Percentiles rank a stretch among this genome's conserved stretches.
Conservation (phyloP, 2,329 filamentous ascomycete species). For the Fusarium poae region DNA sequence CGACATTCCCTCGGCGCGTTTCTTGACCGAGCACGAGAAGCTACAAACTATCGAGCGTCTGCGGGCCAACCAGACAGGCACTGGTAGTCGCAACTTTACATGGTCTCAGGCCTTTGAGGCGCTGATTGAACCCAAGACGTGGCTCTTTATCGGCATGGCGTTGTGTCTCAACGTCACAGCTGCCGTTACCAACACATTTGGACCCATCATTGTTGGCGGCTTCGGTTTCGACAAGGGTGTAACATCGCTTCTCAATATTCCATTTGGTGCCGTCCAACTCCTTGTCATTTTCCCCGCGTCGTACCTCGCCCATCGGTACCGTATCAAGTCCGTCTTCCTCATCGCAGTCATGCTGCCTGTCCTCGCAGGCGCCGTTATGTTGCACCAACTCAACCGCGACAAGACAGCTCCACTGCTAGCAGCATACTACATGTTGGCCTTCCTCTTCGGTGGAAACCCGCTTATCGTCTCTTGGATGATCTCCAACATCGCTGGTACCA, state of each 20-base stretch:
- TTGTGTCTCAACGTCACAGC: conserved; percentile 75
- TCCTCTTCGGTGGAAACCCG: conserved; percentile 75
- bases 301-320: conserved; percentile 68
- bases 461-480: conserved; percentile 77
- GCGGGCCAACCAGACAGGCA: conserved; percentile 80
- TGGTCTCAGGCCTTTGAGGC: conserved; percentile 71
- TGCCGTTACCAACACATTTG: conserved; percentile 73
- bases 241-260: conserved; percentile 74
- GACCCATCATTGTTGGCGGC: conserved; percentile 71
- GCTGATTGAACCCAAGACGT: conserved; percentile 63
- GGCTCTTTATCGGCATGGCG: conserved; percentile 71
- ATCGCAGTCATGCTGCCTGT: conserved; percentile 69
- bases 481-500: conserved; percentile 75
- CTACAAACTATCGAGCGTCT: conserved; percentile 78
- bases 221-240: conserved; percentile 70
- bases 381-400: conserved; percentile 65
- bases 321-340: conserved; percentile 69
- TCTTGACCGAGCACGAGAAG: conserved; percentile 74
- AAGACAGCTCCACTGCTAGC: conserved; percentile 61
- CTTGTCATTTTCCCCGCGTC: conserved; percentile 70
- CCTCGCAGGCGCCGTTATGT: conserved; percentile 68
- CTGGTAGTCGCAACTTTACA: conserved; percentile 78
- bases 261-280: conserved; percentile 73
- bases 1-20: conserved; percentile 67
- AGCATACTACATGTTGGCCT: conserved; percentile 75